A percentile compares a stretch with the other conserved stretches of the same genome.
These are phyloP conservation scores for Cyanophora paradoxa DNA, from an alignment of 78 protist genomes.

Conservation along the genomic window DNA sequence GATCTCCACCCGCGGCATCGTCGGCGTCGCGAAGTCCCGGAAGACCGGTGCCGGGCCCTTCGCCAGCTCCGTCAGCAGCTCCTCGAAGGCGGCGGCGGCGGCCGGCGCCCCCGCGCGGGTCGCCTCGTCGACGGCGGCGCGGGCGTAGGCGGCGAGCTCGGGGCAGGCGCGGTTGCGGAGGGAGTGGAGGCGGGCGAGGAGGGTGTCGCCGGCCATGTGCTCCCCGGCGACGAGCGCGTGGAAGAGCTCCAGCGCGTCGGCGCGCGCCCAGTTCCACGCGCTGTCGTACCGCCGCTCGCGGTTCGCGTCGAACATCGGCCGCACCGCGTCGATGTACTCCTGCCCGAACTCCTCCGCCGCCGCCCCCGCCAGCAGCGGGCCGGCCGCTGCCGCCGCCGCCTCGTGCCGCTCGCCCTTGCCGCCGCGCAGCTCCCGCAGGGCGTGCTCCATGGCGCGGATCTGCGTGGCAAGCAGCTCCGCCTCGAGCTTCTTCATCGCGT, in stretches of 20 bases:
- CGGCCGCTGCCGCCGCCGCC: too few relatives aligned
- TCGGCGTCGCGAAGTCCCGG: background rate
- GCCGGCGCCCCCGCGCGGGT: background rate
- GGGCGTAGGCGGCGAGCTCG: background rate
- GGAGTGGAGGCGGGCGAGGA: too few relatives aligned
- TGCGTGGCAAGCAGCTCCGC: too few relatives aligned
- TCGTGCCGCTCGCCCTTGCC: too few relatives aligned
- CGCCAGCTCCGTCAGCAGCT: background rate
- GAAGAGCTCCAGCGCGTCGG: background rate
- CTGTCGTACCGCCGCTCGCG: conserved; percentile 32
- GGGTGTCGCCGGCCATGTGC: too few relatives aligned
- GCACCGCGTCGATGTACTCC: conserved; percentile 15
- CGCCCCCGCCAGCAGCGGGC: too few relatives aligned
- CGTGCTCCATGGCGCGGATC: too few relatives aligned
- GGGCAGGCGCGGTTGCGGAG: conserved; percentile 7
- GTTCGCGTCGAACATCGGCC: conserved; percentile 4
- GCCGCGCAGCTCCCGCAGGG: too few relatives aligned
- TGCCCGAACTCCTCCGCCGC: conserved; percentile 54
- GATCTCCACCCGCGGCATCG: background rate
- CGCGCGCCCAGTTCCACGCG: conserved; percentile 51
- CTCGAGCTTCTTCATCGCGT: too few relatives aligned
- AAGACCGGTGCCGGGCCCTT: background rate
- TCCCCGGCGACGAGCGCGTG: too few relatives aligned
- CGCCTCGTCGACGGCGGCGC: background rate
- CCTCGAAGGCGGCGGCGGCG: background rate